Evolutionary conservation across 257 asterid species (phyloP), one percentile per base, ranked within the genome.

Genomic region (Gentiana macrophylla): DNA sequence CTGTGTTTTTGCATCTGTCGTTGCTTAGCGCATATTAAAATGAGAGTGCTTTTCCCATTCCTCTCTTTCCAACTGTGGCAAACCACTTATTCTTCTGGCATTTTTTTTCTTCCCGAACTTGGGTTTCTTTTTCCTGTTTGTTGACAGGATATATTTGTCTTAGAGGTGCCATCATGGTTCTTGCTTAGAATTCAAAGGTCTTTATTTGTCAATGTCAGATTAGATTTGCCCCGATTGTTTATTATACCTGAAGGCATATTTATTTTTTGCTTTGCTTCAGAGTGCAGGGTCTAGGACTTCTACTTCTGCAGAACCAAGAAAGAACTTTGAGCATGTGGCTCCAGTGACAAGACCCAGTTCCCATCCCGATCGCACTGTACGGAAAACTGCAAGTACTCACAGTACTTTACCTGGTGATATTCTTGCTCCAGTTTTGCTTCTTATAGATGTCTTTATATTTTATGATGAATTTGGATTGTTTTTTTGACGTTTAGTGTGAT

Each of bases 321-420:
- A 57, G 61, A 67, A 60, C 47, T 7, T 49, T 56, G 89, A 80
- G 56, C 43, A 57, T 71, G 79, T 35, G 3, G 72, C 53, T 50
- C 50, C 66, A 49, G 79, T 68, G 5, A 72, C 61, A 70, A 83
- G 79, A 67, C 34, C 68, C 68, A 67, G 61, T 67, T 32, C 79
- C 33, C 68, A 75, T 67, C 32, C 75, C 35, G 84, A 88, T 59
- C 86, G 75, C 13, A 76, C 64, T 77, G 63, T 65, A 51, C 86
- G 86, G 69, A 81, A 79, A 75, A 77, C 70, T 59, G 84, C 77
- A 53, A 59, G 68, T 67, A 66, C 61, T 69, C 88, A 83, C 73
- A 66, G 77, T 67, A 59, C 69, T 58, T 61, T 73, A 62, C 56
- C 85, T 70, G 97, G 95, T 92, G 85, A 70, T 50, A 35, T 45